These are phyloP conservation scores for Salix arbutifolia DNA, from an alignment of 345 rosid genomes.

Conservation along the genomic window DNA sequence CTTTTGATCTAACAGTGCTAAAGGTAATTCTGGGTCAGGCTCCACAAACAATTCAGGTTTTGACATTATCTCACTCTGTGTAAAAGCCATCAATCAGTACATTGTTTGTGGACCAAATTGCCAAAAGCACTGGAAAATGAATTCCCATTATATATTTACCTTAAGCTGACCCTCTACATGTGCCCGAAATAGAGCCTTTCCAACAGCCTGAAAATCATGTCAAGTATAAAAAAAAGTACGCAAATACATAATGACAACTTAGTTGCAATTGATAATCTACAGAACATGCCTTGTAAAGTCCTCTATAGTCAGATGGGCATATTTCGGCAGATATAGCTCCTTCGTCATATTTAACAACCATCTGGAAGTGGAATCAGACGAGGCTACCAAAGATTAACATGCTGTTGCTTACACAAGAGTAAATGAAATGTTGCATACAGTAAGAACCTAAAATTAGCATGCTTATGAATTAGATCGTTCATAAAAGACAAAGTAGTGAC, in stretches of 20 bases:
- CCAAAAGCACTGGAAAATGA: background rate
- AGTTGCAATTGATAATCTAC: conserved; percentile 6
- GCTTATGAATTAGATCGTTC: background rate
- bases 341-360: conserved; percentile 91
- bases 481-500: background rate
- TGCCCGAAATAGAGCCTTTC: conserved; percentile 91
- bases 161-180: conserved; percentile 96
- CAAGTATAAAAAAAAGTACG: conserved; percentile 11
- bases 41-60: conserved; percentile 92
- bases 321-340: conserved; percentile 67
- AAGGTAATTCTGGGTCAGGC: conserved; percentile 92
- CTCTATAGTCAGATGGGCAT: conserved; percentile 79
- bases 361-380: conserved; percentile 41
- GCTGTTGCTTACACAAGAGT: background rate
- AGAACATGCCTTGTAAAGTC: conserved; percentile 73
- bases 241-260: conserved; percentile 9
- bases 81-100: conserved; percentile 15
- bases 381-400: conserved; percentile 8
- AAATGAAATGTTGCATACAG: background rate
- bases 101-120: conserved; percentile 1
- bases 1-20: conserved; percentile 88
- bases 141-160: conserved; percentile 35
- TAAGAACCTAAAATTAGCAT: background rate
- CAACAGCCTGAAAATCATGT: conserved; percentile 69
- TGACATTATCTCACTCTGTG: conserved; percentile 92